Evolutionary conservation across 2,329 filamentous ascomycete genomes (phyloP), one percentile per base, ranked within the genome.

Genomic region (Fulvia fulva): DNA sequence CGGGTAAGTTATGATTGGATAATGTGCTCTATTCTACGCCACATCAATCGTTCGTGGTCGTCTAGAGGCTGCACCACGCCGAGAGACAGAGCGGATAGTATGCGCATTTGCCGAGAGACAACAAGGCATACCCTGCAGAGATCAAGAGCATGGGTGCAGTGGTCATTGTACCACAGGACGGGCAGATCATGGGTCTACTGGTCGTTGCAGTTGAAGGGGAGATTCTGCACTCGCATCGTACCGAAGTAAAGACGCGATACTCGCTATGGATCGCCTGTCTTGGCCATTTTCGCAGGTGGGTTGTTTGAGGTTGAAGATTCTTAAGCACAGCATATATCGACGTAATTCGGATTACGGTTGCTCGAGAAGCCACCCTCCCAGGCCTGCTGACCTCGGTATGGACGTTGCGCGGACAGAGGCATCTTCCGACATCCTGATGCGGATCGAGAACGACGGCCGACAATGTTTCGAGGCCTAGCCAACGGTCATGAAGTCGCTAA

Each of bases 381-480:
- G 50, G 11, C 9, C 55, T 53, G 26, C 49, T 57, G 55, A 57
- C 55, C 55, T 57, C 50, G 50, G 55, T 41, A 12, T 19, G 26
- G 12, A 16, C 26, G 7, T 30, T 19, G 25, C 47, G 25, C 47
- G 47, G 26, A 19, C 23, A 32, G 47, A 25, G 26, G 16, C 47
- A 28, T 47, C 44, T 47, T 12, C 25, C 37, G 25, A 8, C 8
- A 16, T 26, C 47, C 47, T 28, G 47, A 26, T 26, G 11, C 23
- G 47, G 47, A 26, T 50, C 12, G 23, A 32, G 23, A 32, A 32
- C 5, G 47, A 30, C 26, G 32, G 47, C 26, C 47, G 47, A 11
- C 14, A 11, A 26, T 50, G 23, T 32, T 26, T 50, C 26, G 47
- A 50, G 47, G 47, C 26, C 8, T 6, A 9, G 47, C n/a, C 50